These are phyloP conservation scores for Gracilariopsis chorda DNA, from an alignment of 23 red algal genomes.

Conservation along the genomic window DNA sequence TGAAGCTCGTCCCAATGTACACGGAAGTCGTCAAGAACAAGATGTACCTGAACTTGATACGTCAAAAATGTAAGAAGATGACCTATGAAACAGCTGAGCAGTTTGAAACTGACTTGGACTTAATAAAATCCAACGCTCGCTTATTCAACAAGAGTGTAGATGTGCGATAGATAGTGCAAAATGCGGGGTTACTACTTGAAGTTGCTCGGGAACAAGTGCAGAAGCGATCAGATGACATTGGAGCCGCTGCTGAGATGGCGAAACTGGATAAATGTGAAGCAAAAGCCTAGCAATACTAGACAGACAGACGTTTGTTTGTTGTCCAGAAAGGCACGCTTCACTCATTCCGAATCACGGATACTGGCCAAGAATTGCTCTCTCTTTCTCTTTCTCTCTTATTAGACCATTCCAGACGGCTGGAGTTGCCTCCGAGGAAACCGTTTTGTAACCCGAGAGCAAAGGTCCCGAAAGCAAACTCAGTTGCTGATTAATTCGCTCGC, in stretches of 20 bases:
- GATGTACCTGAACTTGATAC: slow-evolving; percentile 73
- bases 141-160: slow-evolving; percentile 72
- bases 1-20: slow-evolving; percentile 57
- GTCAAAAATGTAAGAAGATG: slow-evolving; percentile 26
- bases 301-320: too few relatives aligned
- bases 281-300: too few relatives aligned
- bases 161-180: slow-evolving; percentile 83
- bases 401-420: too few relatives aligned
- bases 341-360: too few relatives aligned
- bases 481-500: too few relatives aligned
- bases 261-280: slow-evolving; percentile 34
- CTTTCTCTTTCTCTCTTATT: too few relatives aligned
- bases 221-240: slow-evolving; percentile 46
- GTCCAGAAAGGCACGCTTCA: too few relatives aligned
- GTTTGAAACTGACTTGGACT: slow-evolving; percentile 66
- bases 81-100: slow-evolving; percentile 41
- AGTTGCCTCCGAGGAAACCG: too few relatives aligned
- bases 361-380: too few relatives aligned
- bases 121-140: slow-evolving; percentile 64
- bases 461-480: too few relatives aligned
- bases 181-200: slow-evolving; percentile 71
- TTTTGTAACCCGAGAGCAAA: too few relatives aligned
- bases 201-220: slow-evolving; percentile 63
- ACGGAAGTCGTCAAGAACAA: slow-evolving; percentile 47
- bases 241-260: slow-evolving; percentile 39